Evolutionary conservation across 192 early-diverging fungal species (phyloP).

Genomic region (Podila horticola): DNA sequence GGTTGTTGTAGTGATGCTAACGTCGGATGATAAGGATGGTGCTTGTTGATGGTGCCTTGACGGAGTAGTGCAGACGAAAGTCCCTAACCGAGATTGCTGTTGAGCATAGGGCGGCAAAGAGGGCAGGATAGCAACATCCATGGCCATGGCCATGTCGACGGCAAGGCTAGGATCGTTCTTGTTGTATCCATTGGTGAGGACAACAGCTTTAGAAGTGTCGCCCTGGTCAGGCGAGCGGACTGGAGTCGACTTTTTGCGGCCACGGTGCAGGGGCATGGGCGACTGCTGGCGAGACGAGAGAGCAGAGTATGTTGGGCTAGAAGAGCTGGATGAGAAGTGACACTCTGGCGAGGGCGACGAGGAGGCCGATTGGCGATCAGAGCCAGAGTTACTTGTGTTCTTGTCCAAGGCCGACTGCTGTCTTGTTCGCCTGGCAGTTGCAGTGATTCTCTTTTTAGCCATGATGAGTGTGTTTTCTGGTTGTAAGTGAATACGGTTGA

Average conservation of each 20-base stretch:
- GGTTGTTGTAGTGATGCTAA: neutral
- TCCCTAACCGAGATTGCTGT: neutral
- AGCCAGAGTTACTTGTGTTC: neutral
- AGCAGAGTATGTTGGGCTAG: neutral
- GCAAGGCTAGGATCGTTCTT: neutral
- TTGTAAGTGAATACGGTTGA: neutral
- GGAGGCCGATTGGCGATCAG: neutral
- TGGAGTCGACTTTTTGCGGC: neutral
- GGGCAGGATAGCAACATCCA: neutral
- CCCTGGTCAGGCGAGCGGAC: neutral
- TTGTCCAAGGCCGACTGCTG: slow-evolving; percentile 4
- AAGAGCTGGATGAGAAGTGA: neutral
- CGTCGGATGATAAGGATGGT: neutral
- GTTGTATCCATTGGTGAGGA: neutral
- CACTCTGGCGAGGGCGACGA: neutral
- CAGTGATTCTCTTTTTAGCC: slow-evolving; percentile 3
- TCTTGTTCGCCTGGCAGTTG: slow-evolving; percentile 1
- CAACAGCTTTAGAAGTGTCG: neutral
- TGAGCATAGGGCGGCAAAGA: neutral
- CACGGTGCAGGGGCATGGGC: slow-evolving; percentile 1
- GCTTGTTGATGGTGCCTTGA: neutral
- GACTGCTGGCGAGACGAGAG: neutral
- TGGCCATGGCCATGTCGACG: neutral
- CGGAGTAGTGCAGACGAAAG: too few relatives aligned
- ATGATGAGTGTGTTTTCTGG: neutral